Conservation (phyloP, 2,329 filamentous ascomycete species). For the Grosmannia huntii region DNA sequence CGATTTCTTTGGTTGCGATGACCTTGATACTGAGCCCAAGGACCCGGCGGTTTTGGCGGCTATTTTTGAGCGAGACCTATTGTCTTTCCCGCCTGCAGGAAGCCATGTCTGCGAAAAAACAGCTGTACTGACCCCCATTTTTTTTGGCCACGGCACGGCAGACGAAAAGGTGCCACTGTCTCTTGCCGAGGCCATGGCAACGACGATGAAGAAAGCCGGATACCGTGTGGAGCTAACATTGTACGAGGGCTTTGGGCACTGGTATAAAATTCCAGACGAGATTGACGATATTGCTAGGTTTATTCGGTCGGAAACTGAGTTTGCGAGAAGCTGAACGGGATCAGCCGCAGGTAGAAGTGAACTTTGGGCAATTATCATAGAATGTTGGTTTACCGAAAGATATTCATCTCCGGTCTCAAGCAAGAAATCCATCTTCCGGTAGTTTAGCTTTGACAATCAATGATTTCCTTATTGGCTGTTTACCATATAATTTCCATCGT, state of each 20-base stretch:
- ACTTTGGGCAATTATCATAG: too few relatives aligned
- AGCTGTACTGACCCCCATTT: conserved; percentile 22
- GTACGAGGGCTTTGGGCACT: conserved; percentile 30
- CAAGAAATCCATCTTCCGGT: too few relatives aligned
- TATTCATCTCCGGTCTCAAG: too few relatives aligned
- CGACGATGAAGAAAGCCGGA: conserved; percentile 18
- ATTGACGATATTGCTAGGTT: conserved; percentile 31
- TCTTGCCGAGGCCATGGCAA: conserved; percentile 20
- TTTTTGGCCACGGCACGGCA: conserved; percentile 28
- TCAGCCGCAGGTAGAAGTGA: too few relatives aligned
- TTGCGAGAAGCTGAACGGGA: too few relatives aligned
- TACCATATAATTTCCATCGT: too few relatives aligned
- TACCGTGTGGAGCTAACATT: conserved; percentile 24
- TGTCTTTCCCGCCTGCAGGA: neutral
- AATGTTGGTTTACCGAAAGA: too few relatives aligned
- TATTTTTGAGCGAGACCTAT: neutral
- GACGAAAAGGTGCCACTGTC: conserved; percentile 24
- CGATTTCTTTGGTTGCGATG: neutral
- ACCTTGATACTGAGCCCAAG: neutral
- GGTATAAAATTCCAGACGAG: conserved; percentile 34
- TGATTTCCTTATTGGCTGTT: too few relatives aligned
- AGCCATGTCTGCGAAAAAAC: conserved; percentile 1
- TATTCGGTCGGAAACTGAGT: neutral
- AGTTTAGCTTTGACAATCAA: too few relatives aligned
- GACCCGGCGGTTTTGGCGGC: neutral